Base-by-base conservation (phyloP, 2,329 filamentous ascomycete species). In the Zymoseptoria ardabiliae region DNA sequence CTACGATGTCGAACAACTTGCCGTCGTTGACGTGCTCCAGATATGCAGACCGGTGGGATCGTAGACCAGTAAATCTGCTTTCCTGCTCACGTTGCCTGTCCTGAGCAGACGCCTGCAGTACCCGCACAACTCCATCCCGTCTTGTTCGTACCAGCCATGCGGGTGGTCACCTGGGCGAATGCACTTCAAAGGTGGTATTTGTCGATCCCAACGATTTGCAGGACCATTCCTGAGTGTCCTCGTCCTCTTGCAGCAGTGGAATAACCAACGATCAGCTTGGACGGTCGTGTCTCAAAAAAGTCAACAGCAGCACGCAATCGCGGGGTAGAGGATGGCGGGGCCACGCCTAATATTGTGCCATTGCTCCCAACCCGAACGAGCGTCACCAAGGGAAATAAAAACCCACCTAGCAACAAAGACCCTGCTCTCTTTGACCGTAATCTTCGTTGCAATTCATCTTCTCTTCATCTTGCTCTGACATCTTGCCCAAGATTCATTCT, bases 401-500 rank as follows among this genome's bases (percentile, higher is more conserved):
- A 2, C 11, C 11, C 35, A 41, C 35, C 35, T 41, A 41, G 35
- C 35, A 41, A 41, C 35, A 41, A 41, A 41, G 35, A 41, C 35
- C 35, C 35, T 41, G 35, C 35, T 17, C 17, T 45, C 25, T 57
- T 41, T 48, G 50, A 21, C 50, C 49, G 22, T 11, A 35, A 45
- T 45, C 35, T 45, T 45, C 35, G 35, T 45, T 13, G 35, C 5
- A 17, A 45, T 17, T n/a, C 35, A 45, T 45, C 35, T 45, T 45
- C 35, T 45, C 35, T 45, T 45, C 13, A 13, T 17, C 17, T n/a
- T 51, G 6, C 48, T 20, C 30, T 49, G 22, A 50, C 23, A 30
- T 54, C 7, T 41, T 21, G 21, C 41, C 17, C 21, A 53, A 54
- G 41, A 61, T 60, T 50, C 58, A 61, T 50, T 64, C 57, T 21